A percentile compares a stretch with the other conserved stretches of the same genome.
Conservation (phyloP, 1,139 yeast genomes). For the Torulaspora globosa region DNA sequence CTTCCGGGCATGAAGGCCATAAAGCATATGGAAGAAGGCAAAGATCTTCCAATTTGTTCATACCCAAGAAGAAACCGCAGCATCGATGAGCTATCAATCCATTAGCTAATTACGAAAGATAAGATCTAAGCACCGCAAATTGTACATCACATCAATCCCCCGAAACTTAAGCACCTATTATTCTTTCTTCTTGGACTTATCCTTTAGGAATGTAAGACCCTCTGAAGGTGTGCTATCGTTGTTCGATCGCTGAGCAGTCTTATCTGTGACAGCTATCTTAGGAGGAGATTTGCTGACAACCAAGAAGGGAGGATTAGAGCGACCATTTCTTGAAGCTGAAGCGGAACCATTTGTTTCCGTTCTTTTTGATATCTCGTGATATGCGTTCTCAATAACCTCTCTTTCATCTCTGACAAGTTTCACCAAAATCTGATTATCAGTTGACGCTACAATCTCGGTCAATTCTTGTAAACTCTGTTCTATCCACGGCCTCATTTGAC, state of each 20-base stretch:
- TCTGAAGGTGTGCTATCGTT: conserved; percentile 7
- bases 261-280: conserved; percentile 29
- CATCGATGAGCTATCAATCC: conserved; percentile 7
- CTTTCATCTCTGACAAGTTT: conserved; percentile 24
- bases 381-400: conserved; percentile 23
- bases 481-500: conserved; percentile 16
- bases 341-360: conserved; percentile 1
- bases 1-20: not conserved
- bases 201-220: conserved; percentile 10
- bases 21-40: conserved; percentile 12
- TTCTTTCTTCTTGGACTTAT: conserved; percentile 14
- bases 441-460: conserved; percentile 10
- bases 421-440: conserved; percentile 12
- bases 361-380: conserved; percentile 15
- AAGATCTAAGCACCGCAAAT: conserved; percentile 1
- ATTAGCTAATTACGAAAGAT: not conserved
- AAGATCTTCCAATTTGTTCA: conserved; percentile 19
- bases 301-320: conserved; percentile 19
- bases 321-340: conserved; percentile 9
- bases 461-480: conserved; percentile 15
- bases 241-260: conserved; percentile 12
- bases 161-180: conserved; percentile 1
- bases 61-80: conserved; percentile 22
- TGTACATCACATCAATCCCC: not conserved
- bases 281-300: conserved; percentile 33